These are phyloP conservation scores for Stromatinia cepivora DNA, from an alignment of 2,329 filamentous ascomycete genomes.

Conservation along the genomic window DNA sequence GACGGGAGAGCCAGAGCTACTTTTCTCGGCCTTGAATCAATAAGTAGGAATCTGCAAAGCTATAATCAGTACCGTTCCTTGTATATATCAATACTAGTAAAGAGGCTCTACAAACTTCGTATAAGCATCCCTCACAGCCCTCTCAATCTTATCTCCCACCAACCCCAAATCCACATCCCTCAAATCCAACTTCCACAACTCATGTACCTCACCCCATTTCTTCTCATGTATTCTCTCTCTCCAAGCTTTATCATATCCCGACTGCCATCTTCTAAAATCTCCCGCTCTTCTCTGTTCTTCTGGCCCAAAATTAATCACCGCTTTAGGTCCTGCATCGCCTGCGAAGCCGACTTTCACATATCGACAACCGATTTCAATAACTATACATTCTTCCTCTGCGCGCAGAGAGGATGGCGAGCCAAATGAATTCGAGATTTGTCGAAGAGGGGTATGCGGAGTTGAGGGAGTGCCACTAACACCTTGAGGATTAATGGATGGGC, in stretches of 20 bases:
- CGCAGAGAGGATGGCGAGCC: conserved; percentile 61
- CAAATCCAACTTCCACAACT: conserved; percentile 80
- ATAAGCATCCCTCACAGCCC: conserved; percentile 77
- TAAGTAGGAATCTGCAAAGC: conserved; percentile 56
- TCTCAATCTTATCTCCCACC: conserved; percentile 83
- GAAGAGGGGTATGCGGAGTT: conserved; percentile 61
- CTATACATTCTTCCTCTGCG: conserved; percentile 78
- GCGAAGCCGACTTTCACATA: conserved; percentile 82
- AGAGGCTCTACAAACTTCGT: conserved; percentile 63
- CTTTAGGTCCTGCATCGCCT: conserved; percentile 77
- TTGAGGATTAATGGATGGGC: conserved; percentile 36
- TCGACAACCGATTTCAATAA: conserved; percentile 81
- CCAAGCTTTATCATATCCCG: conserved; percentile 52
- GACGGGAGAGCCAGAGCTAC: conserved; percentile 76
- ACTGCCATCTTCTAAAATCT: conserved; percentile 74
- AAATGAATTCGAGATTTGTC: conserved; percentile 55
- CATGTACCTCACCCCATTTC: conserved; percentile 62
- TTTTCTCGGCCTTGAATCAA: conserved; percentile 75
- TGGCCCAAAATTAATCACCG: conserved; percentile 67
- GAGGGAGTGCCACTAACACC: conserved; percentile 40
- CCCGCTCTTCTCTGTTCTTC: conserved; percentile 75
- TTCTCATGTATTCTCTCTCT: conserved; percentile 49
- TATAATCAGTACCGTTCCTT: conserved; percentile 24
- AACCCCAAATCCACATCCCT: conserved; percentile 72
- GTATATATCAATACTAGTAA: neutral